Conservation (phyloP, 768 basidiomycete species). For the Mycena metata region DNA sequence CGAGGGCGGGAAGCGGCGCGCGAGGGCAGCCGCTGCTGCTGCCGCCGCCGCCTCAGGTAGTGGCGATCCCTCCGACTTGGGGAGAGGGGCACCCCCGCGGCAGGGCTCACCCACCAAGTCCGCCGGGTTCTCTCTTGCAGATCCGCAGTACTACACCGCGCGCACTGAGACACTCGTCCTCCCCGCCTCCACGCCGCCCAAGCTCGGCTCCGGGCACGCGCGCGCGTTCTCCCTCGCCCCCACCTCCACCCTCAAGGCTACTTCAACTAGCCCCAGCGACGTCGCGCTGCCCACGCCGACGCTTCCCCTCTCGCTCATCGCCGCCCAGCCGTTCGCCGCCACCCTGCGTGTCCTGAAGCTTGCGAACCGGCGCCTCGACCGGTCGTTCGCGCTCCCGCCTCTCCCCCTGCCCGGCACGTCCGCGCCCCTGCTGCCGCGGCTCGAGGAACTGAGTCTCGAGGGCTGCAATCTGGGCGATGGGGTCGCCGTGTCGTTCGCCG, state of each 20-base stretch:
- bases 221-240: constrained; percentile 73
- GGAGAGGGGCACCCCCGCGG: constrained; percentile 41
- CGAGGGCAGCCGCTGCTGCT: constrained; percentile 67
- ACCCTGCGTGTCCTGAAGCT: constrained; percentile 72
- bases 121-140: constrained; percentile 55
- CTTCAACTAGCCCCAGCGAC: constrained; percentile 44
- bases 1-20: constrained; percentile 79
- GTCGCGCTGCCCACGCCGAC: constrained; percentile 75
- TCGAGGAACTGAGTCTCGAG: constrained; percentile 83
- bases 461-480: constrained; percentile 77
- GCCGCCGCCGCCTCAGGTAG: constrained; percentile 35
- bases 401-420: constrained; percentile 37
- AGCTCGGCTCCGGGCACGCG: constrained; percentile 59
- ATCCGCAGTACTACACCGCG: constrained; percentile 71
- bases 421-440: constrained; percentile 65
- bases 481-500: constrained; percentile 61
- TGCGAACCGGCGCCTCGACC: constrained; percentile 75
- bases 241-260: constrained; percentile 31
- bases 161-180: constrained; percentile 72
- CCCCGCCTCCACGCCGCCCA: constrained; percentile 71
- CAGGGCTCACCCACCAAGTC: constrained; percentile 43
- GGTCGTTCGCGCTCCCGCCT: constrained; percentile 69
- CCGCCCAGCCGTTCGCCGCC: constrained; percentile 69
- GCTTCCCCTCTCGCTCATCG: constrained; percentile 75
- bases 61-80: constrained; percentile 32